Base-by-base conservation (phyloP, 495 filamentous ascomycete genomes). In the Talaromyces wortmannii region DNA sequence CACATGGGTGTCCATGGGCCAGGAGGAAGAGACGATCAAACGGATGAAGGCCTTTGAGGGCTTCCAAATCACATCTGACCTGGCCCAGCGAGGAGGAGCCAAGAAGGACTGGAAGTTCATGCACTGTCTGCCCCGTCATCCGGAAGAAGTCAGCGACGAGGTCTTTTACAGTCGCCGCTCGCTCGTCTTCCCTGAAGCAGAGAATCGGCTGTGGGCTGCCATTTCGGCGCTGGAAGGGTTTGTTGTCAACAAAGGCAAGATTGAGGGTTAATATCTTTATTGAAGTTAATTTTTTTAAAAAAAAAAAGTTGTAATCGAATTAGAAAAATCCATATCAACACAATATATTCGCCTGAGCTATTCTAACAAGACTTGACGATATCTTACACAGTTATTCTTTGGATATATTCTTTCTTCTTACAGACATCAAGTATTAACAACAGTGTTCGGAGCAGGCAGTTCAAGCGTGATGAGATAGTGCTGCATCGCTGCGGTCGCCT, bases 1-100 rank as follows among this genome's bases (percentile, higher is more conserved):
- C 63, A 98, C 94, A 7, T 98, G 92, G 92, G 79, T 96, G 10
- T 95, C 89, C 0, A 97, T 97, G 94, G 94, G 94, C 43, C 91
- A 97, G 74, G 94, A 98, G 71, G 83, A 78, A 46, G 91, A 97
- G 73, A 75, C 83, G 32, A 76, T 80, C 53, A 83, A 86, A 73
- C 76, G 88, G 55, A 62, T 96, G 57, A 82, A 85, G 70, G 89
- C 84, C 30, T 98, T 98, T 63, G 77, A 80, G 31, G 91, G 92
- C 32, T 98, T 90, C 69, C 92, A 96, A 67, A 86, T 98, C 59
- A 95, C 91, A 3, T 71, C 81, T 11, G 87, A 89, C 48, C 71
- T 98, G 36, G 94, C 90, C 2, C 77, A 85, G 71, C 78, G 84
- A 45, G 94, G 92, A 43, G 90, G 90, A 31, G 94, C 94, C 11